Evolutionary conservation across 2,329 filamentous ascomycete genomes (phyloP).

Genomic region (Sarocladium brachiariae): DNA sequence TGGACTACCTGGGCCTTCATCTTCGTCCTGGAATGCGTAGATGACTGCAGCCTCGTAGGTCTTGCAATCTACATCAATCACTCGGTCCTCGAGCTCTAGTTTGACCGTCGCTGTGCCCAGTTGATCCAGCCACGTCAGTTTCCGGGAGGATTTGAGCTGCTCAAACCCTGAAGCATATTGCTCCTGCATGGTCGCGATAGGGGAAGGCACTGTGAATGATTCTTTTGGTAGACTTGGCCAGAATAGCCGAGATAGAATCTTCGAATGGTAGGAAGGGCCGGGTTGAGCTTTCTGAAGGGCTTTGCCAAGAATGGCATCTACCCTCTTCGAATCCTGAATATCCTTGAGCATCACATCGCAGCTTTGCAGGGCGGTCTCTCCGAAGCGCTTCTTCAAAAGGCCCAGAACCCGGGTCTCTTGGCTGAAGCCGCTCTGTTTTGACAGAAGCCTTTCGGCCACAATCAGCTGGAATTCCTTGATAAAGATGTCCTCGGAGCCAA

Average conservation of each 20-base stretch:
- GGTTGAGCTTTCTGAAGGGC: slow-evolving; percentile 10
- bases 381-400: slow-evolving; percentile 81
- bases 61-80: slow-evolving; percentile 62
- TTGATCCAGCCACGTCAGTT: slow-evolving; percentile 81
- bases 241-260: slow-evolving; percentile 86
- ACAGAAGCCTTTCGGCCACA: slow-evolving; percentile 73
- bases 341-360: slow-evolving; percentile 98
- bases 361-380: slow-evolving; percentile 76
- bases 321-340: slow-evolving; percentile 71
- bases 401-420: slow-evolving; percentile 79
- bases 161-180: slow-evolving; percentile 73
- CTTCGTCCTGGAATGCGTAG: slow-evolving; percentile 62
- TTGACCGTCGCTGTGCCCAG: slow-evolving; percentile 75
- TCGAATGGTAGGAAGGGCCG: slow-evolving; percentile 55
- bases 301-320: slow-evolving; percentile 61
- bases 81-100: slow-evolving; percentile 76
- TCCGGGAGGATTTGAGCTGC: slow-evolving; percentile 72
- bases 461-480: slow-evolving; percentile 90
- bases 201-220: slow-evolving; percentile 55
- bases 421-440: slow-evolving; percentile 60
- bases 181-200: slow-evolving; percentile 54
- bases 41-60: slow-evolving; percentile 87
- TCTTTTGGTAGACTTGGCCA: slow-evolving; percentile 79
- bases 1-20: slow-evolving; percentile 24
- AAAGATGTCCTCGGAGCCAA: slow-evolving; percentile 85